phyloP scores from a whole-genome alignment of 1,284 basidiomycete species.

The Filobasidium uniguttulatum region DNA sequence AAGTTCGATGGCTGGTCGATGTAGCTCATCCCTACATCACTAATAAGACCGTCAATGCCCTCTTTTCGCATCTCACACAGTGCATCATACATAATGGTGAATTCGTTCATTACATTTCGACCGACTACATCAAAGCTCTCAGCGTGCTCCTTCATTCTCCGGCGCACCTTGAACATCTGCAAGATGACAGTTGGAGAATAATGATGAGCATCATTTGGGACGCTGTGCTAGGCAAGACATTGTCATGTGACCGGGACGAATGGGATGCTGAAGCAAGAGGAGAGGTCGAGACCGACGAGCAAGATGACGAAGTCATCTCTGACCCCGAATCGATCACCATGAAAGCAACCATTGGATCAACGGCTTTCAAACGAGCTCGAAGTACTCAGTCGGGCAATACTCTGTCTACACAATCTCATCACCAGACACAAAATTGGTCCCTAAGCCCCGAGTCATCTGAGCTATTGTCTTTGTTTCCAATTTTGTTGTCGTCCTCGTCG shows the following conservation, averaged over 20 bases:
- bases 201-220: conserved; percentile 63
- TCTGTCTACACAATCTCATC: background rate
- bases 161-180: conserved; percentile 67
- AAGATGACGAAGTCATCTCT: conserved; percentile 17
- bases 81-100: conserved; percentile 46
- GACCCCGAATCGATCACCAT: conserved; percentile 9
- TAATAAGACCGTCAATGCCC: conserved; percentile 43
- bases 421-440: background rate
- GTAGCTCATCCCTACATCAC: conserved; percentile 45
- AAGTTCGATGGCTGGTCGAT: conserved; percentile 57
- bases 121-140: conserved; percentile 70
- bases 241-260: conserved; percentile 31
- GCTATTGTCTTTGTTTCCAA: conserved; percentile 51
- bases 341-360: background rate
- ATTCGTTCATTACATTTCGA: conserved; percentile 52
- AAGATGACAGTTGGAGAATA: conserved; percentile 51
- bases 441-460: conserved; percentile 39
- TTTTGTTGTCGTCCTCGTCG: conserved; percentile 47
- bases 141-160: conserved; percentile 48
- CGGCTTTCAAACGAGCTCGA: conserved; percentile 16
- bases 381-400: conserved; percentile 7
- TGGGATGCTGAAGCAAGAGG: conserved; percentile 24
- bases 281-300: conserved; percentile 1
- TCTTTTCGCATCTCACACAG: conserved; percentile 55
- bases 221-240: conserved; percentile 51